Percentiles rank a stretch among this genome's conserved stretches.
Conservation (phyloP, 257 asterid genomes). For the Plantago elongata region DNA sequence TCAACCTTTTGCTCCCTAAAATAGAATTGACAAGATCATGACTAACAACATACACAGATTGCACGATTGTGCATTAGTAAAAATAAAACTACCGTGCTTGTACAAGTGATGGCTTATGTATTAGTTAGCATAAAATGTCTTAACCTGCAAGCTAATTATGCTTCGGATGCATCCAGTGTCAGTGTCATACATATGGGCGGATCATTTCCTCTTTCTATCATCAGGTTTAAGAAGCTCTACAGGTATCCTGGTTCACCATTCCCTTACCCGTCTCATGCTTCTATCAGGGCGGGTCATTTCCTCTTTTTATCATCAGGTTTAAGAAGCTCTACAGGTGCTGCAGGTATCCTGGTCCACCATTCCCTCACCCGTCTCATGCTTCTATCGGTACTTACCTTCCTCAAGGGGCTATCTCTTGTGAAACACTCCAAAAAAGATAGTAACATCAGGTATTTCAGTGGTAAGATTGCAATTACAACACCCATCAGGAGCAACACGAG, state of each 20-base stretch:
- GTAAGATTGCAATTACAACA: constrained; percentile 31
- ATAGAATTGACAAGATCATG: no score
- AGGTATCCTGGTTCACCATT: constrained; percentile 88
- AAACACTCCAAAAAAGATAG: constrained; percentile 51
- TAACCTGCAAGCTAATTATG: background rate
- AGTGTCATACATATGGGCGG: background rate
- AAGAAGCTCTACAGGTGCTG: constrained; percentile 72
- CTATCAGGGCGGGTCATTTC: constrained; percentile 38
- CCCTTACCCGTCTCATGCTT: constrained; percentile 57
- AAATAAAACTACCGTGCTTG: no score
- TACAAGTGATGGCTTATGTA: no score
- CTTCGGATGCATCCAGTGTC: no score
- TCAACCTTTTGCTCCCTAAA: no score
- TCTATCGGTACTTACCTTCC: constrained; percentile 52
- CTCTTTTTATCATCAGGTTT: constrained; percentile 66
- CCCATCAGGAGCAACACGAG: constrained; percentile 37
- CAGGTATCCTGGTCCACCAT: constrained; percentile 91
- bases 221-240: constrained; percentile 57
- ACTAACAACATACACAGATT: no score
- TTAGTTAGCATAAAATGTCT: background rate
- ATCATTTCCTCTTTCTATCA: constrained; percentile 62
- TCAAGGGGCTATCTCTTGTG: constrained; percentile 56
- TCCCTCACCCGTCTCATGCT: constrained; percentile 61
- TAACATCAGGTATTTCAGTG: constrained; percentile 45
- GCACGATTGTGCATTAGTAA: no score